Evolutionary conservation across 352 stramenopile genomes (phyloP).

Genomic region (Thalassiosira oceanica): DNA sequence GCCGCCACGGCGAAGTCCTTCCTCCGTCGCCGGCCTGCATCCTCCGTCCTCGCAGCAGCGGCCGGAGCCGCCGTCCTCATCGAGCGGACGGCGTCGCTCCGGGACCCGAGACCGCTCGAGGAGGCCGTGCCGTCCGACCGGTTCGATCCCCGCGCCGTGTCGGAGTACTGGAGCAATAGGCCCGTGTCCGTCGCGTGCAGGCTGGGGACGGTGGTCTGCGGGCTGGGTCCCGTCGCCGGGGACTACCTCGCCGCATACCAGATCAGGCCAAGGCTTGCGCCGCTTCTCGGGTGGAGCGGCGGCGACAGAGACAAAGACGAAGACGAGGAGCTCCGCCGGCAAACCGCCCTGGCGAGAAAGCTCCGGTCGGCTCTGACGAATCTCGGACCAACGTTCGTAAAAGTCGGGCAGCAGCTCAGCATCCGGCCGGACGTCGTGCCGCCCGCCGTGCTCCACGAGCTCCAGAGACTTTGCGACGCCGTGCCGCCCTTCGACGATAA

Average conservation of each 20-base stretch:
- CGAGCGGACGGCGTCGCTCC: too few species aligned
- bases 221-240: slow-evolving; percentile 48
- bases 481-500: slow-evolving; percentile 80
- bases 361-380: slow-evolving; percentile 83
- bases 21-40: too few species aligned
- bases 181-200: slow-evolving; percentile 51
- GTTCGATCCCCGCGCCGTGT: slow-evolving; percentile 58
- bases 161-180: slow-evolving; percentile 57
- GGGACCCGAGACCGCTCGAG: too few species aligned
- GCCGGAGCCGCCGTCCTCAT: too few species aligned
- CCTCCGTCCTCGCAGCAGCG: too few species aligned
- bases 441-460: slow-evolving; percentile 81
- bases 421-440: slow-evolving; percentile 84
- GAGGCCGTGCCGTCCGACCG: too few species aligned
- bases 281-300: too few species aligned
- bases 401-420: slow-evolving; percentile 70
- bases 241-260: slow-evolving; percentile 44
- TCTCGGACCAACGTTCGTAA: slow-evolving; percentile 86
- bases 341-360: slow-evolving; percentile 72
- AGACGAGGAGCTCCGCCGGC: slow-evolving; percentile 68
- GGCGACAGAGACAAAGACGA: too few species aligned
- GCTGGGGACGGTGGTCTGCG: slow-evolving; percentile 36
- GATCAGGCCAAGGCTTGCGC: slow-evolving; percentile 8
- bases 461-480: slow-evolving; percentile 86
- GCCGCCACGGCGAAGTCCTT: too few species aligned